Percentiles rank a stretch among this genome's conserved stretches.
Conservation (phyloP, 2,329 filamentous ascomycete species). For the Tolypocladium paradoxum region DNA sequence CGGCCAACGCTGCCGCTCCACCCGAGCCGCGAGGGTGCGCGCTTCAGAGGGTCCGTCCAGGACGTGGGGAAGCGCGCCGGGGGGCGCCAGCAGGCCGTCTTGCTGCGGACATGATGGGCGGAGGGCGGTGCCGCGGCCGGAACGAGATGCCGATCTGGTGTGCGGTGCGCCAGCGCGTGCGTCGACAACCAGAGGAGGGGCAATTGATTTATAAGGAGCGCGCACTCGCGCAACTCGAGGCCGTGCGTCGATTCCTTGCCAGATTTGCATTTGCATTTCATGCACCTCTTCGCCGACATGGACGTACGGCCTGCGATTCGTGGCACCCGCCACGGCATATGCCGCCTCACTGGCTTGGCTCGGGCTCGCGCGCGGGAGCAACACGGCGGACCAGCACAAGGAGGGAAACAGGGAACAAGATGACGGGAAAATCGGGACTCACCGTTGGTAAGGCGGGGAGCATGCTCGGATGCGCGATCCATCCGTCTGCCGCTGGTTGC, state of each 20-base stretch:
- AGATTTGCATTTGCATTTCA: neutral
- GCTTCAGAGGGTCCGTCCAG: neutral
- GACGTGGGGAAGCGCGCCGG: neutral
- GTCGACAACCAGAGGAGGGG: neutral
- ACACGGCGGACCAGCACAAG: neutral
- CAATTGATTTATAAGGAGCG: neutral
- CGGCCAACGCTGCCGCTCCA: neutral
- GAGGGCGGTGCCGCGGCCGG: neutral
- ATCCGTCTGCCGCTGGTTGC: conserved; percentile 32
- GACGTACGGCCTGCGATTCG: neutral
- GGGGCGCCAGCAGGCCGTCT: neutral
- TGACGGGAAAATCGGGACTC: conserved; percentile 7
- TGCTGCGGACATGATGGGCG: neutral
- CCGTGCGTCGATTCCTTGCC: neutral
- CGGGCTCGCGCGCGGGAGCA: neutral
- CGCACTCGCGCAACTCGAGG: neutral
- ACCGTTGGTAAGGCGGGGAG: conserved; percentile 41
- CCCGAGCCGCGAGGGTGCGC: neutral
- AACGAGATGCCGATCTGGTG: neutral
- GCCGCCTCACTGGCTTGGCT: neutral
- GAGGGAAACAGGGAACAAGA: conserved; percentile 1
- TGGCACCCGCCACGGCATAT: neutral
- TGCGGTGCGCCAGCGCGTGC: neutral
- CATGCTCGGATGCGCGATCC: conserved; percentile 30
- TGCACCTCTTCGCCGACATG: neutral